Conservation (phyloP, 306 rosid genomes). For the Coriaria nepalensis region DNA sequence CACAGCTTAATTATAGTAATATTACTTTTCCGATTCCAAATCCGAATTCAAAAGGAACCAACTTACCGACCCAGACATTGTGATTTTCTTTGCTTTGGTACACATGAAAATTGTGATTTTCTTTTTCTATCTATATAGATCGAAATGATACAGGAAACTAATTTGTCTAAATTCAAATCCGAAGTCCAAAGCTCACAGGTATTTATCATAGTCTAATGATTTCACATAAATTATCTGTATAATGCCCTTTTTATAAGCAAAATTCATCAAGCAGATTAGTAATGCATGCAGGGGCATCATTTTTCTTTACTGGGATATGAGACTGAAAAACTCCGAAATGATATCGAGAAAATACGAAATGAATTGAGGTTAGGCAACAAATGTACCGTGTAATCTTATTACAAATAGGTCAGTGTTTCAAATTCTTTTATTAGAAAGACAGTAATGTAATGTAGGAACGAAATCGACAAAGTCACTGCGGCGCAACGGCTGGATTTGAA, state of each 20-base stretch:
- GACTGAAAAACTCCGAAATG: constrained; percentile 79
- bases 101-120: constrained; percentile 9
- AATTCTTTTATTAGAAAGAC: constrained; percentile 10
- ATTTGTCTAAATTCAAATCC: constrained; percentile 73
- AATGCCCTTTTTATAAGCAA: not conserved
- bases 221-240: too few species aligned
- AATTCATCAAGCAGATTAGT: constrained; percentile 5
- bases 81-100: constrained; percentile 7
- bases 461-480: constrained; percentile 86
- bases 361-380: constrained; percentile 51
- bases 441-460: constrained; percentile 50
- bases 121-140: constrained; percentile 16
- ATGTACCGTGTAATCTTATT: too few species aligned
- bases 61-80: not conserved
- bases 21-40: too few species aligned
- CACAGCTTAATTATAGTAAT: not conserved
- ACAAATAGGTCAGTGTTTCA: not conserved
- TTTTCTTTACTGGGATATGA: constrained; percentile 84
- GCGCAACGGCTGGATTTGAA: constrained; percentile 93
- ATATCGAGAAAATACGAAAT: constrained; percentile 89
- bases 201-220: too few species aligned
- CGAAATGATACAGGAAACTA: constrained; percentile 71
- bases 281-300: constrained; percentile 78
- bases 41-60: too few species aligned
- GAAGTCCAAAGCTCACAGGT: constrained; percentile 96